Evolutionary conservation across 805 yeast species (phyloP), one percentile per base, ranked within the genome.

Genomic region (Nakazawaea sp.): DNA sequence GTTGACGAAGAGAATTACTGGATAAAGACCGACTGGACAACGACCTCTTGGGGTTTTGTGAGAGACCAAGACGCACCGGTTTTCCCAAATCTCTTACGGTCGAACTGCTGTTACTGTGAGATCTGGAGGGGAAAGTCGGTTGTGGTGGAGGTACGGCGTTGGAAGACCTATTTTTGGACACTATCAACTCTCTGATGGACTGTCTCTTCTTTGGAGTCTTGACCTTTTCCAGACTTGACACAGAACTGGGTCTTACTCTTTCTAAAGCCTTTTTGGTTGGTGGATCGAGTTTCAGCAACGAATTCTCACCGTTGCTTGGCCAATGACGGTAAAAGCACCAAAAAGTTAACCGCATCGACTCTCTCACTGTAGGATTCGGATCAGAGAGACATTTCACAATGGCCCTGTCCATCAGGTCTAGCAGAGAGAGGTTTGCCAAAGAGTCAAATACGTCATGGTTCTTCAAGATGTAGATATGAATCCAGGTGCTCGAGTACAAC

Each of bases 341-440:
- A 49, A 70, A 90, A 0, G 87, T 67, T 3, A 66, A 62, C 52
- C 95, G 71, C 63, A 81, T 83, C 0, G 75, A 62, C 48, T 78
- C 94, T 45, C 97, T 69, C 0, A 85, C 96, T 0, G 72, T 62
- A 0, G 89, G 86, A 41, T 82, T 81, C 0, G 96, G 85, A 54
- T 89, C 97, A 1, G 74, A 53, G 1, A 92, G 61, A 16, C 90
- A 80, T 46, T 74, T 78, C 3, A 59, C 43, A 1, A 86, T 50
- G 44, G 78, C 62, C 32, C 66, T 72, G 24, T 65, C 78, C 1
- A 79, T 55, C 4, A 56, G 47, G 13, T 69, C 82, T 8, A 64
- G 38, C 7, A 31, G 10, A 5, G 29, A 31, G 24, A 18, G 15
- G 31, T 61, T 47, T 0, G 61, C 33, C 33, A 39, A 33, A 12